phyloP scores from a whole-genome alignment of 352 stramenopile genomes.

The Globisporangium abappressorium region DNA sequence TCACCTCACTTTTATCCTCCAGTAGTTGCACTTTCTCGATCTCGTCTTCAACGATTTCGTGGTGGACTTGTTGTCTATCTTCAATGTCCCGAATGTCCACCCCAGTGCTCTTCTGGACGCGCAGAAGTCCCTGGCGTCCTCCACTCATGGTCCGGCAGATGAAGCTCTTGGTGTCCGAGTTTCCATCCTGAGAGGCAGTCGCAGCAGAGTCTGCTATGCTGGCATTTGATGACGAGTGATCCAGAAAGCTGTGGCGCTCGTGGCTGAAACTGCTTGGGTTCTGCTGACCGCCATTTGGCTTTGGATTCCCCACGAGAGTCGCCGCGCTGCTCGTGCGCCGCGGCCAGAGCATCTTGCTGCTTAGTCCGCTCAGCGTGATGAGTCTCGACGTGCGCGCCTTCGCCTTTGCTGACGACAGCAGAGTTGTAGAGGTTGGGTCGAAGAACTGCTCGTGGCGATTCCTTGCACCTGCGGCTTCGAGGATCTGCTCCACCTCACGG shows the following conservation, averaged over 20 bases:
- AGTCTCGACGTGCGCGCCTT: conserved; percentile 13
- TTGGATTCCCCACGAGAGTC: not conserved
- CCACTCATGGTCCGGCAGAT: conserved; percentile 25
- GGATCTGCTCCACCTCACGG: conserved; percentile 48
- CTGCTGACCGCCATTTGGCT: not conserved
- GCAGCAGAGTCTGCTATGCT: not conserved
- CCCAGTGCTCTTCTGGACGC: conserved; percentile 21
- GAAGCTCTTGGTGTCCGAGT: conserved; percentile 25
- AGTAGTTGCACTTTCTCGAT: conserved; percentile 12
- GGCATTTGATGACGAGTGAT: not conserved
- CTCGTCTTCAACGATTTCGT: conserved; percentile 1
- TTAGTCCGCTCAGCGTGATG: conserved; percentile 18
- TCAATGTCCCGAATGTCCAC: conserved; percentile 7
- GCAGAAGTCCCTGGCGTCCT: conserved; percentile 22
- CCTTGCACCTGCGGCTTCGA: conserved; percentile 44
- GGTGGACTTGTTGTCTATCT: not conserved
- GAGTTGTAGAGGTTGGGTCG: not conserved
- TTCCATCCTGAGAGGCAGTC: conserved; percentile 1
- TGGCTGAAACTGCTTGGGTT: conserved; percentile 14
- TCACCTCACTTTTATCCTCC: not conserved
- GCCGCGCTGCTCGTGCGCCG: conserved; percentile 4
- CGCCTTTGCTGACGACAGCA: not conserved
- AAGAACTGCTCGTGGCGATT: conserved; percentile 20
- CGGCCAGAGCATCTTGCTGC: conserved; percentile 14
- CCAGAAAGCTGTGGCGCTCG: conserved; percentile 17